A percentile compares a stretch with the other conserved stretches of the same genome.
Evolutionary conservation across 2,329 filamentous ascomycete species (phyloP).

Genomic region (Aspergillus sojae): DNA sequence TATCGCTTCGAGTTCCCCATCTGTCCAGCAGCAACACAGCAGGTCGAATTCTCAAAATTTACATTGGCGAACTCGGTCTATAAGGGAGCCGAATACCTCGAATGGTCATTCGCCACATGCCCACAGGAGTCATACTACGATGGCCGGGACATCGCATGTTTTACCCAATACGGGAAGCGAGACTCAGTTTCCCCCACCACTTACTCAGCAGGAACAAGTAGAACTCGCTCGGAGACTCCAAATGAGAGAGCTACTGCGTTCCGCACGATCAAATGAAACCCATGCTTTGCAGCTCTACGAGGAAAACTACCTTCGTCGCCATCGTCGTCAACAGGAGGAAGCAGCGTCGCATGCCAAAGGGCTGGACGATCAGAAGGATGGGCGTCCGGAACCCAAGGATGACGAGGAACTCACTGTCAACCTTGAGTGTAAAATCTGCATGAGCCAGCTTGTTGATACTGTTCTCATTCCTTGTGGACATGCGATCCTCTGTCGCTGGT

Average conservation of each 20-base stretch:
- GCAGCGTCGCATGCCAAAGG: slow-evolving; percentile 26
- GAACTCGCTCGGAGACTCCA: slow-evolving; percentile 13
- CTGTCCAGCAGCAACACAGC: slow-evolving; percentile 6
- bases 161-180: neutral
- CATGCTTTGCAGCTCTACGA: slow-evolving; percentile 16
- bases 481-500: slow-evolving; percentile 59
- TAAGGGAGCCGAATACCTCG: neutral
- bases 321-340: slow-evolving; percentile 4
- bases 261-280: slow-evolving; percentile 12
- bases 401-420: slow-evolving; percentile 54
- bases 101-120: neutral
- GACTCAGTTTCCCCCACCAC: neutral
- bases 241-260: slow-evolving; percentile 14
- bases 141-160: slow-evolving; percentile 1
- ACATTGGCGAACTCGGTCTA: slow-evolving; percentile 13
- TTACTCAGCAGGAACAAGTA: slow-evolving; percentile 10
- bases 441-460: slow-evolving; percentile 55
- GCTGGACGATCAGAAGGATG: slow-evolving; percentile 50
- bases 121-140: neutral
- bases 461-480: slow-evolving; percentile 59
- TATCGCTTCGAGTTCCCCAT: slow-evolving; percentile 3
- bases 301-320: slow-evolving; percentile 7
- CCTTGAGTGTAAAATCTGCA: slow-evolving; percentile 57
- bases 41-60: slow-evolving; percentile 5
- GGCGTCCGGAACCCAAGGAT: slow-evolving; percentile 51